Conservation (phyloP, 169 alveolate genomes). For the Eimeria brunetti region DNA sequence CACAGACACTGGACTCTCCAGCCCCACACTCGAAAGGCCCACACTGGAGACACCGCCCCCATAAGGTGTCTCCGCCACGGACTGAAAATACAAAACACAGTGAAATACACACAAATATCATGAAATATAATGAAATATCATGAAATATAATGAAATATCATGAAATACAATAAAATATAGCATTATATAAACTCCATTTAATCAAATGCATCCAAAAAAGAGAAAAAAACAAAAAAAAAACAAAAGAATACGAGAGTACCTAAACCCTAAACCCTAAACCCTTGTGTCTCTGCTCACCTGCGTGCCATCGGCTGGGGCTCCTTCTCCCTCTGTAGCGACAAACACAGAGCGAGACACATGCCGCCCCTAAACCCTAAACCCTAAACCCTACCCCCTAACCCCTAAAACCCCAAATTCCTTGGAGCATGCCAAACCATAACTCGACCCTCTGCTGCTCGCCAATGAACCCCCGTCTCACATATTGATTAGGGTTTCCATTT, state of each 20-base stretch:
- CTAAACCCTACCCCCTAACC: too few species aligned
- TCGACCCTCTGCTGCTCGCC: too few species aligned
- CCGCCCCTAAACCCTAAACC: too few species aligned
- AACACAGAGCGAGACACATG: too few species aligned
- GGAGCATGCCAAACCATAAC: too few species aligned
- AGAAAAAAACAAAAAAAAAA: background rate
- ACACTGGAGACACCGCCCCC: constrained; percentile 47
- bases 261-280: background rate
- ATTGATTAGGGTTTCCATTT: too few species aligned
- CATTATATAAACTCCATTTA: background rate
- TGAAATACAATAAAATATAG: background rate
- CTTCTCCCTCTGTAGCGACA: background rate
- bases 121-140: background rate
- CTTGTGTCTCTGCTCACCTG: too few species aligned
- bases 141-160: background rate
- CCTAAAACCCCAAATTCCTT: too few species aligned
- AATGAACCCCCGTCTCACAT: too few species aligned
- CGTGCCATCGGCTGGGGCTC: background rate
- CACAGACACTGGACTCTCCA: constrained; percentile 63
- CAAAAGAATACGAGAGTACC: too few species aligned
- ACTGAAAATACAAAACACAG: background rate
- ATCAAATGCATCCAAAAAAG: too few species aligned
- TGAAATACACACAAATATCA: background rate
- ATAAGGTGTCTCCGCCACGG: constrained; percentile 62
- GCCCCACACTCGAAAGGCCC: constrained; percentile 52